Percentiles rank a stretch among this genome's conserved stretches.
phyloP scores from a whole-genome alignment of 2,329 filamentous ascomycete genomes.

The Pseudomassariella vexata region DNA sequence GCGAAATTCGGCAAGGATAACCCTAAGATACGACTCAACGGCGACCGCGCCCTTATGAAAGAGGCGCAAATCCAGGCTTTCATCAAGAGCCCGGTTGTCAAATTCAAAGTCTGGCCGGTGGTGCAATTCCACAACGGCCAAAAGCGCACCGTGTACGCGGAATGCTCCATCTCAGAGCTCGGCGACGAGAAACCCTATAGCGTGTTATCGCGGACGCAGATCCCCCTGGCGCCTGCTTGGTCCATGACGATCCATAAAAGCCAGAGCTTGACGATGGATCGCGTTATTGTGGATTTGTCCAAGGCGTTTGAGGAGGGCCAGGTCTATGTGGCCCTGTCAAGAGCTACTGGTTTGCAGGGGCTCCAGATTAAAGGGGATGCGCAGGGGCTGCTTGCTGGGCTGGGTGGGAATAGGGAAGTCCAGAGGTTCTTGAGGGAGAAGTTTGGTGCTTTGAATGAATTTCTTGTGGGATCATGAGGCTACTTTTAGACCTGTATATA shows the following conservation, averaged over 20 bases:
- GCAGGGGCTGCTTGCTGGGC: conserved; percentile 18
- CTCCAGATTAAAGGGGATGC: conserved; percentile 30
- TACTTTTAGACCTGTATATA: too few relatives aligned
- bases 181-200: conserved; percentile 40
- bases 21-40: conserved; percentile 11
- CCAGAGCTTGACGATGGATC: conserved; percentile 59
- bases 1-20: conserved; percentile 12
- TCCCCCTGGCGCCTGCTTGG: conserved; percentile 55
- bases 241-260: conserved; percentile 59
- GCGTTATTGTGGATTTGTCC: conserved; percentile 48
- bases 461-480: too few relatives aligned
- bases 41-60: conserved; percentile 30
- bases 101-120: conserved; percentile 38
- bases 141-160: conserved; percentile 39
- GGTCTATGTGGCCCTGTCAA: conserved; percentile 57
- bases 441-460: conserved; percentile 23
- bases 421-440: conserved; percentile 26
- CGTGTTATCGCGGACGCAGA: conserved; percentile 50
- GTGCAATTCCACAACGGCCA: conserved; percentile 46
- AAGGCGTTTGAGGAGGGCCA: conserved; percentile 51
- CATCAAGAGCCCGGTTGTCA: conserved; percentile 21
- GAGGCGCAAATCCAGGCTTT: conserved; percentile 32
- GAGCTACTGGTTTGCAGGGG: conserved; percentile 45
- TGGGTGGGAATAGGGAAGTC: conserved; percentile 27
- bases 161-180: conserved; percentile 41